Base-by-base conservation (phyloP, 306 rosid species). In the Sicyos baderoa region DNA sequence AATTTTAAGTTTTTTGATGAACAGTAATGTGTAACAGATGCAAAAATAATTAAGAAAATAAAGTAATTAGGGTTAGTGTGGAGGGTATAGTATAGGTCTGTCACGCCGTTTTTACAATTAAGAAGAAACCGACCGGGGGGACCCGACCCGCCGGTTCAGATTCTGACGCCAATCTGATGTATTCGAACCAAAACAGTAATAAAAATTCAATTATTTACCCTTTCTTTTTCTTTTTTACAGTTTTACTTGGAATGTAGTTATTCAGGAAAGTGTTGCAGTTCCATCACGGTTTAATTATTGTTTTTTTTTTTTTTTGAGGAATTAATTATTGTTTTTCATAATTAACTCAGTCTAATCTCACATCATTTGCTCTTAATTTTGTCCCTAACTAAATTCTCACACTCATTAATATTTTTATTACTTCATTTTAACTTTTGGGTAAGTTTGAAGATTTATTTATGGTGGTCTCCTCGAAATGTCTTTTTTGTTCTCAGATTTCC, bases 21-120 rank as follows among this genome's bases (percentile, higher is more conserved):
- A 35, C 42, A 35, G 6, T 35, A 35, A 35, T 2, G n/a, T 35
- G 35, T 35, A 35, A 35, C 5, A 35, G 42, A 35, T 35, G 42
- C 7, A 35, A 35, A 35, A 35, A 35, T 35, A 35, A 35, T 35
- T 35, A 44, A 6, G 10, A 44, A 44, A 45, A 45, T 10, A 12
- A 47, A 47, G 14, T 47, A 47, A 13, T 47, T 47, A 47, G 51
- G n/a, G 51, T 47, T 15, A 47, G 14, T 5, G 42, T 35, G 42
- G 49, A 12, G 49, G 11, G 51, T 18, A 17, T 44, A 44, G 70
- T 9, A 42, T 64, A 65, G 70, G 70, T 19, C 70, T 65, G 70
- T 53, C 54, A 65, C 70, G 70, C 70, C 70, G 70, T 65, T 44
- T 64, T 65, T 29, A 6, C 37, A 35, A 65, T 42, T 65, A 65